Base-by-base conservation (phyloP, 345 rosid species). In the Acer negundo region DNA sequence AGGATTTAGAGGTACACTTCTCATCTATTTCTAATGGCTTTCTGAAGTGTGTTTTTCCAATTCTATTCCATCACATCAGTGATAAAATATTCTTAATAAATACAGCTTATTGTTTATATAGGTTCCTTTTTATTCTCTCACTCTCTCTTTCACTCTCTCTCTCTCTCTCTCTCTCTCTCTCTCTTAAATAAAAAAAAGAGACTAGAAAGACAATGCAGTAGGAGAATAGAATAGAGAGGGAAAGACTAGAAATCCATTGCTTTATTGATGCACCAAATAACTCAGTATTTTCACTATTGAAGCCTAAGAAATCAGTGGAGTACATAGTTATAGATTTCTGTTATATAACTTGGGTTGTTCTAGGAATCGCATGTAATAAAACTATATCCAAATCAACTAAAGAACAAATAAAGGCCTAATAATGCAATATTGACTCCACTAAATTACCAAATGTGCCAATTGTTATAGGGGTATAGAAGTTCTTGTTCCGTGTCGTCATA, bases 1-100 rank as follows among this genome's bases (percentile, higher is more conserved):
- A 84, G 76, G 84, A 85, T 81, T 69, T 85, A 6, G 89, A 91
- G 97, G 98, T 92, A 67, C 84, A 31, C n/a, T 44, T 67, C 26
- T 28, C 47, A 56, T 15, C n/a, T 6, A 22, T 66, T 24, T 64
- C 40, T 44, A 1, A 26, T 63, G 23, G 7, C 58, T 58, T 44
- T 74, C 3, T 22, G 56, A 11, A 56, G 31, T 67, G 16, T 42
- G 6, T 49, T 38, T 63, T 75, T 61, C 19, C 5, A 67, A 0
- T 62, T 40, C 8, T 74, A 31, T 9, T 70, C 63, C 61, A 38
- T 49, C 56, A 8, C 23, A n/a, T 40, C 53, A 6, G 61, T 62
- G 56, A 62, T 70, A 23, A 63, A 62, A 26, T 53, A 64, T 51
- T 62, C 64, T 75, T 69, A 4, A 10, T 19, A 19, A 42, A 22